Percentiles rank a stretch among this genome's conserved stretches.
phyloP scores from a whole-genome alignment of 352 stramenopile species.

The Aphanomyces euteiches region DNA sequence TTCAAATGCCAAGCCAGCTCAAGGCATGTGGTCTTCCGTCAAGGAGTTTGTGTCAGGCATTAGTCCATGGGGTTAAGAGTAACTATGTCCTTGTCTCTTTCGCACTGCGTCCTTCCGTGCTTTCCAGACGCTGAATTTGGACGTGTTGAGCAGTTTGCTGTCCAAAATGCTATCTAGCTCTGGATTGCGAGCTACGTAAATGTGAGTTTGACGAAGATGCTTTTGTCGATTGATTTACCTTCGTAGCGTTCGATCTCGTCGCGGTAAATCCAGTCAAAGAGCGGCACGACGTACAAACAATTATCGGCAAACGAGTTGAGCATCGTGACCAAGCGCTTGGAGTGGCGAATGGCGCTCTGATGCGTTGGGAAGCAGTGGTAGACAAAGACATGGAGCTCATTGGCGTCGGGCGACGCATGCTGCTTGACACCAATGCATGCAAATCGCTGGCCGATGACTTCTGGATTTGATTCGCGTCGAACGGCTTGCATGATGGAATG shows the following conservation, averaged over 20 bases:
- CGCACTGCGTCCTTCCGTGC: slow-evolving; percentile 27
- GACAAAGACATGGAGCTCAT: slow-evolving; percentile 61
- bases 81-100: slow-evolving; percentile 22
- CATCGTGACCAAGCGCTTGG: slow-evolving; percentile 47
- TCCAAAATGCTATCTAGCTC: slow-evolving; percentile 26
- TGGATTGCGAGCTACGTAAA: slow-evolving; percentile 9
- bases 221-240: slow-evolving; percentile 8
- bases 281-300: slow-evolving; percentile 56
- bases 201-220: too few relatives aligned
- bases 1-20: background rate
- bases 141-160: slow-evolving; percentile 11
- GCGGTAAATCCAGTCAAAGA: slow-evolving; percentile 75
- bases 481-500: background rate
- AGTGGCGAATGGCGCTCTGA: slow-evolving; percentile 72
- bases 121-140: slow-evolving; percentile 24
- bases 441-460: slow-evolving; percentile 62
- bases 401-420: slow-evolving; percentile 33
- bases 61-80: slow-evolving; percentile 27
- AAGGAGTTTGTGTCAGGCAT: slow-evolving; percentile 28
- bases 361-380: slow-evolving; percentile 78
- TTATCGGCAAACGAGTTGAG: slow-evolving; percentile 40
- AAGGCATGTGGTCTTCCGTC: slow-evolving; percentile 24
- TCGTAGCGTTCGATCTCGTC: slow-evolving; percentile 71
- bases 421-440: slow-evolving; percentile 53
- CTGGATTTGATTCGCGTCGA: background rate